Percentiles rank a stretch among this genome's conserved stretches.
These are phyloP conservation scores for Venturia aucupariae DNA, from an alignment of 2,329 filamentous ascomycete genomes.

Conservation along the genomic window DNA sequence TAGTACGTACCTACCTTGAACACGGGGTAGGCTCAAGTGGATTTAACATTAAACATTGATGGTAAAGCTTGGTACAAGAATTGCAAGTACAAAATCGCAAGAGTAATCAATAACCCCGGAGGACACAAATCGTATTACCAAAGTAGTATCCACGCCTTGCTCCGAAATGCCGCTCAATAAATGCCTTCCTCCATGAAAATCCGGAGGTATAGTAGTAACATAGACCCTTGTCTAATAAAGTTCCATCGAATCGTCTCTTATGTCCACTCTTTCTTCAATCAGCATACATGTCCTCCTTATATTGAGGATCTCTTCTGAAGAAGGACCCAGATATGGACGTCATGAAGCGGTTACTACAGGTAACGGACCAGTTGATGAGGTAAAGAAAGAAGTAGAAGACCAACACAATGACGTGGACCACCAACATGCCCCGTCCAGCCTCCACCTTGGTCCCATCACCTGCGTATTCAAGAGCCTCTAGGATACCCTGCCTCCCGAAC, in stretches of 20 bases:
- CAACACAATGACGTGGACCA: not conserved
- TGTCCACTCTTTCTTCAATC: too few species aligned
- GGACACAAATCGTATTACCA: too few species aligned
- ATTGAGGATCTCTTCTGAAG: not conserved
- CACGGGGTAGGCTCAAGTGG: too few species aligned
- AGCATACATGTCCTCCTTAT: too few species aligned
- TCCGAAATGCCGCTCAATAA: not conserved
- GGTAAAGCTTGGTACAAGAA: too few species aligned
- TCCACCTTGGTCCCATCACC: not conserved
- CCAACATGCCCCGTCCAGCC: not conserved
- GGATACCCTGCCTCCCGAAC: not conserved
- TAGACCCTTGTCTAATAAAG: too few species aligned
- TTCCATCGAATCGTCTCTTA: too few species aligned
- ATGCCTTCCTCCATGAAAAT: not conserved
- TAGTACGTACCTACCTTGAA: too few species aligned
- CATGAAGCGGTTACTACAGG: not conserved
- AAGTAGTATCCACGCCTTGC: not conserved
- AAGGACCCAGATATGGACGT: not conserved
- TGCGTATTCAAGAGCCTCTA: not conserved
- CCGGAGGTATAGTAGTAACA: not conserved
- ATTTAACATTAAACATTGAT: too few species aligned
- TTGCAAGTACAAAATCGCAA: too few species aligned
- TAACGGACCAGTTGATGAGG: not conserved
- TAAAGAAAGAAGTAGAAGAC: not conserved
- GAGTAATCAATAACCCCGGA: too few species aligned